Evolutionary conservation across 345 rosid species (phyloP), one percentile per base, ranked within the genome.

Genomic region (Eucalyptus rudis): DNA sequence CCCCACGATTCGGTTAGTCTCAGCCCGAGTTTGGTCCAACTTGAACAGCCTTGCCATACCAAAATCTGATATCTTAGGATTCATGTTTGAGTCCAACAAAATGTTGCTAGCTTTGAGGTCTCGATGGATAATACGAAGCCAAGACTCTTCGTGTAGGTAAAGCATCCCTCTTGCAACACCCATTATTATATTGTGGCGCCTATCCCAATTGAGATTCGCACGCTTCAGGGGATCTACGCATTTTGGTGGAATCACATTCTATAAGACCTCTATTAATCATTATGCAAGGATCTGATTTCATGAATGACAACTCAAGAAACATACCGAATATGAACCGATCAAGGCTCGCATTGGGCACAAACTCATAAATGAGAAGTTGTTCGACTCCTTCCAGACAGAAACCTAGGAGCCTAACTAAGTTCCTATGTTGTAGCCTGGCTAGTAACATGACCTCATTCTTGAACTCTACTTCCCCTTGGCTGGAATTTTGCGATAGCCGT

Each of bases 91-190:
- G 52, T 92, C 95, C 47, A 94, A 80, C n/a, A 94, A 88, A 49
- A 94, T 85, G 20, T 94, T 93, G n/a, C 93, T 88, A 1, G 94
- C 94, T 86, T 94, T 94, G 3, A 94, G 87, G 58, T 94, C 94
- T 4, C 94, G 91, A 24, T 93, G 96, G 36, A 94, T 92, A 29
- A 94, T 92, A 33, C 92, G 66, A 5, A 92, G 88, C 3, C 91
- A 86, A 68, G 94, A 93, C 10, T 93, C 93, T 50, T 93, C 93
- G 1, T 94, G 95, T 80, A 94, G 92, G 89, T 93, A 94, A 13
- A 93, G 89, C 87, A 94, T 71, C 4, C 96, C 95, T 45, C 92
- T 62, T 19, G 94, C 93, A 10, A 93, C 90, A 43, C 94, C 95
- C 45, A 58, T 88, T 2, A 94, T 90, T 11, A 94, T 93, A 36